phyloP scores from a whole-genome alignment of 352 stramenopile species.

The Globisporangium takayamanum region DNA sequence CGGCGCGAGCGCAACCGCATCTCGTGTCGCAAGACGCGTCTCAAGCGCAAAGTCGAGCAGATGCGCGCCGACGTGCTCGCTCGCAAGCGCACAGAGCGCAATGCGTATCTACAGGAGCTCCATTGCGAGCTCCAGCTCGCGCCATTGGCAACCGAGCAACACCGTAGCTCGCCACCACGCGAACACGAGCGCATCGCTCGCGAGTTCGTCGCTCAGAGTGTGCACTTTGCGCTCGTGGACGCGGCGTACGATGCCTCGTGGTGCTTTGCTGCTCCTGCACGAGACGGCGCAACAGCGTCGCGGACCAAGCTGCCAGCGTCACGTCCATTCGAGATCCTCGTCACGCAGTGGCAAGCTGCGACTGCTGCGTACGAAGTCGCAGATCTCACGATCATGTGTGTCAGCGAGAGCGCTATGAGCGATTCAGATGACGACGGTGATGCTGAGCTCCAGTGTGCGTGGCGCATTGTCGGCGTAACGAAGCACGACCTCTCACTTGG shows the following conservation, averaged over 20 bases:
- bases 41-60: constrained; percentile 40
- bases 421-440: background rate
- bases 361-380: background rate
- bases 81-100: constrained; percentile 22
- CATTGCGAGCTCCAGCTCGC: constrained; percentile 8
- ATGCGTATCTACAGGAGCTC: constrained; percentile 27
- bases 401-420: constrained; percentile 4
- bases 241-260: constrained; percentile 18
- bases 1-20: constrained; percentile 36
- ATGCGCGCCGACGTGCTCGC: constrained; percentile 18
- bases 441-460: constrained; percentile 15
- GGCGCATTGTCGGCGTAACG: constrained; percentile 21
- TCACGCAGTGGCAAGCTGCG: constrained; percentile 23
- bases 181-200: constrained; percentile 13
- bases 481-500: constrained; percentile 16
- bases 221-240: constrained; percentile 35
- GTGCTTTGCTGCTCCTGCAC: constrained; percentile 10
- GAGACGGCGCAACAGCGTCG: background rate
- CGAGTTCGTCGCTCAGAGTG: constrained; percentile 22
- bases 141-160: background rate
- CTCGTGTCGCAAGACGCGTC: constrained; percentile 39
- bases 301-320: background rate
- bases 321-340: constrained; percentile 7
- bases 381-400: background rate
- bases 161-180: background rate